These are phyloP conservation scores for Monilinia fructicola DNA, from an alignment of 2,329 filamentous ascomycete species.

Conservation along the genomic window DNA sequence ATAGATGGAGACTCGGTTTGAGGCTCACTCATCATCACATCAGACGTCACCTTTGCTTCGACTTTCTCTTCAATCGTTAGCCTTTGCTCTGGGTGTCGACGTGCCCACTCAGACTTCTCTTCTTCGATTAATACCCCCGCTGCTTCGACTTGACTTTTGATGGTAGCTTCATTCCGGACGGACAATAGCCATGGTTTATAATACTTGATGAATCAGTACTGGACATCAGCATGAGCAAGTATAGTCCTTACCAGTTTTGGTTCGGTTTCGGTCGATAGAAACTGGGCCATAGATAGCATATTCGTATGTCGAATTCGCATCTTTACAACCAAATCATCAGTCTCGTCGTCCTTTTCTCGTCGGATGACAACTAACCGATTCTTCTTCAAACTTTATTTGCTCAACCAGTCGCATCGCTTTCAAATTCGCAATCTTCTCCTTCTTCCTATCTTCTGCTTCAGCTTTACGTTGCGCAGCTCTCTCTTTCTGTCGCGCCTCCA, in stretches of 20 bases:
- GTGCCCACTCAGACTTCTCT: conserved; percentile 64
- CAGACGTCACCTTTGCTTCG: conserved; percentile 35
- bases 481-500: conserved; percentile 78
- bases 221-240: neutral
- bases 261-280: conserved; percentile 67
- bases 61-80: conserved; percentile 33
- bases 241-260: conserved; percentile 66
- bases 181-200: conserved; percentile 82
- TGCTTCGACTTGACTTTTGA: conserved; percentile 68
- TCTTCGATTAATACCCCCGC: conserved; percentile 61
- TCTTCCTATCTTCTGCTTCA: conserved; percentile 67
- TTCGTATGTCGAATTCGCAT: conserved; percentile 72
- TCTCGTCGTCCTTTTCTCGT: neutral
- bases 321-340: conserved; percentile 22
- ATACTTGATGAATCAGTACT: conserved; percentile 55
- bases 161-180: conserved; percentile 64
- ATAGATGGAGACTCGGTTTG: conserved; percentile 44
- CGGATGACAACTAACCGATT: conserved; percentile 60
- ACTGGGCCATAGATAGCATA: conserved; percentile 68
- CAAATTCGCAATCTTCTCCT: conserved; percentile 64
- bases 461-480: conserved; percentile 70
- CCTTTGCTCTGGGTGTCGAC: conserved; percentile 44
- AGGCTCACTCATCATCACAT: conserved; percentile 49
- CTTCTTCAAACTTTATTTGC: conserved; percentile 73
- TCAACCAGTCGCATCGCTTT: conserved; percentile 61